A percentile compares a stretch with the other conserved stretches of the same genome.
Evolutionary conservation across 768 basidiomycete species (phyloP).

Genomic region (Pisolithus microcarpus): DNA sequence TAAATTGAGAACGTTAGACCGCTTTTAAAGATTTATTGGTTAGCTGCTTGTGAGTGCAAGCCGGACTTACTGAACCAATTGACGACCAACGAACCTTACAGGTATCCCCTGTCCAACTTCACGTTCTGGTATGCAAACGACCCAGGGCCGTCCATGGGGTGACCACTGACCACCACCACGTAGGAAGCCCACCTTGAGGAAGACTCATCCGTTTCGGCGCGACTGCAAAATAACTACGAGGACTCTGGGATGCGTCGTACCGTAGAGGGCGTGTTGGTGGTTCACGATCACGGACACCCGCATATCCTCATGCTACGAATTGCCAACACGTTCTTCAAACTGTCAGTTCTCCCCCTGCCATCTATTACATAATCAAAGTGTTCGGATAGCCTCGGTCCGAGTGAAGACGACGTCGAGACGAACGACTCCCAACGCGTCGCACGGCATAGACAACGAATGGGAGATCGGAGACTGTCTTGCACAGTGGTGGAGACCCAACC

Average conservation of each 20-base stretch:
- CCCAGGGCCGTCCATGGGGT: too few relatives aligned
- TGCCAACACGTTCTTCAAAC: conserved; percentile 97
- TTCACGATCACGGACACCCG: conserved; percentile 95
- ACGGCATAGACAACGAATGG: conserved; percentile 88
- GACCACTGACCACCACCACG: too few relatives aligned
- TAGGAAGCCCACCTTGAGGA: conserved; percentile 66
- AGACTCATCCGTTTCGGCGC: conserved; percentile 91
- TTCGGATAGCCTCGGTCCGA: conserved; percentile 80
- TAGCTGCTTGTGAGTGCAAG: not conserved
- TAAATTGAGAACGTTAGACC: too few relatives aligned
- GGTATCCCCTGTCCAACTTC: not conserved
- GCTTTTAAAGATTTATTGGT: too few relatives aligned
- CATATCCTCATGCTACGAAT: conserved; percentile 98
- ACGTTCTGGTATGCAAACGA: not conserved
- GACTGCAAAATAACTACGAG: conserved; percentile 94
- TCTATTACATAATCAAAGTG: too few relatives aligned
- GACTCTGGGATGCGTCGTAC: conserved; percentile 96
- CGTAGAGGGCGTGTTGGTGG: conserved; percentile 72
- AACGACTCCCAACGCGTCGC: conserved; percentile 72
- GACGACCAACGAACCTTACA: not conserved
- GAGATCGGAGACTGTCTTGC: too few relatives aligned
- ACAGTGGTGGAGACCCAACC: conserved; percentile 99
- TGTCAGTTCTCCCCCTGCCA: conserved; percentile 59
- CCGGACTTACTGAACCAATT: not conserved
- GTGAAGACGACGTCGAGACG: conserved; percentile 91